Percentiles rank a stretch among this genome's conserved stretches.
phyloP scores from a whole-genome alignment of 371 early-diverging fungal genomes.

The Mucor saturninus region DNA sequence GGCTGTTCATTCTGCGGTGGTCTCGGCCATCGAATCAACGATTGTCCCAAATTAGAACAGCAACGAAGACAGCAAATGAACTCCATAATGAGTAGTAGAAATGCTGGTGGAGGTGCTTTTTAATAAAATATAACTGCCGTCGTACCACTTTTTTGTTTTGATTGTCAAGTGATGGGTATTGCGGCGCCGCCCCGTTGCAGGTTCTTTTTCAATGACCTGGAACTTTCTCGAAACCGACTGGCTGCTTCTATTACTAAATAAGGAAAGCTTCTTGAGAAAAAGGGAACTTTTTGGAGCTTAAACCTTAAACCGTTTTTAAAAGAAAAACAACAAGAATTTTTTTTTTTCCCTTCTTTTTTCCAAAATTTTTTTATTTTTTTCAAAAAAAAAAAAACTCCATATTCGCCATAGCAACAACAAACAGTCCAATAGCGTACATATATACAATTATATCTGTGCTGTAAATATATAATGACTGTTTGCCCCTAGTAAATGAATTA shows the following conservation, averaged over 20 bases:
- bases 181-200: neutral
- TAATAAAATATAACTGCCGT: slow-evolving; percentile 16
- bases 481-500: neutral
- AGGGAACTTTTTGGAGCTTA: neutral
- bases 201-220: slow-evolving; percentile 2
- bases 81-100: slow-evolving; percentile 45
- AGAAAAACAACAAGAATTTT: neutral
- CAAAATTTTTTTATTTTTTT: slow-evolving; percentile 7
- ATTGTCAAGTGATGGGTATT: neutral
- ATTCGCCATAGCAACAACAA: too few relatives aligned
- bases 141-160: neutral
- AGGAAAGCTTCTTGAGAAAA: neutral
- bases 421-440: too few relatives aligned
- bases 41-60: slow-evolving; percentile 87
- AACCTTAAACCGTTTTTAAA: neutral
- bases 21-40: slow-evolving; percentile 90
- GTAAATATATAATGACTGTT: too few relatives aligned
- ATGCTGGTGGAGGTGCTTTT: slow-evolving; percentile 49
- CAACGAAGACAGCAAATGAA: slow-evolving; percentile 68
- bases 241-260: slow-evolving; percentile 11
- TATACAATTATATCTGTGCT: too few relatives aligned
- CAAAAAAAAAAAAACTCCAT: neutral
- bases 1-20: slow-evolving; percentile 97
- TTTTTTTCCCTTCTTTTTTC: slow-evolving; percentile 9
- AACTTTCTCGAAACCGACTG: slow-evolving; percentile 23